Evolutionary conservation across 2,329 filamentous ascomycete species (phyloP).

Genomic region (Fusarium vanettenii): DNA sequence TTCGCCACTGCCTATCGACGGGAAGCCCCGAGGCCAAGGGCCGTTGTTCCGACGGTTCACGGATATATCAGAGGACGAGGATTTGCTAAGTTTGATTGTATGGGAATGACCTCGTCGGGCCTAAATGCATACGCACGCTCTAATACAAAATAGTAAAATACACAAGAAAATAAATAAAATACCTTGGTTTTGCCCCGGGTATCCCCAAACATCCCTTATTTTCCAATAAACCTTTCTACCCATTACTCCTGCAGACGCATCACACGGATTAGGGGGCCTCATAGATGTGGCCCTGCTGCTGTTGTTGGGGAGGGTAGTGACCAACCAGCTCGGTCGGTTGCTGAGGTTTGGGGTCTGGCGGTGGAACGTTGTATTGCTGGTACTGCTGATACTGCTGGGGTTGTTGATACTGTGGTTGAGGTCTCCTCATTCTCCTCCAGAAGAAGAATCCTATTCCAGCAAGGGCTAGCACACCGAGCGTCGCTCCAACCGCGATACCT

Average conservation of each 20-base stretch:
- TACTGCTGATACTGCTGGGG: background rate
- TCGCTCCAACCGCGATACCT: constrained; percentile 12
- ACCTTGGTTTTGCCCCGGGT: background rate
- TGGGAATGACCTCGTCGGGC: background rate
- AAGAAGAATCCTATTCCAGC: background rate
- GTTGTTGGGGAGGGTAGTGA: background rate
- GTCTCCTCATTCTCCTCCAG: constrained; percentile 7
- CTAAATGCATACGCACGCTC: background rate
- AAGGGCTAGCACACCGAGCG: background rate
- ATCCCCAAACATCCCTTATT: background rate
- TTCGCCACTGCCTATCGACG: background rate
- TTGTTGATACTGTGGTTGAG: background rate
- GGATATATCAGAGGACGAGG: background rate
- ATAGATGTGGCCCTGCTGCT: background rate
- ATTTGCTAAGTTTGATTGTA: background rate
- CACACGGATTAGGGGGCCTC: background rate
- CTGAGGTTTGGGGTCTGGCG: background rate
- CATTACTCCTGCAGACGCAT: background rate
- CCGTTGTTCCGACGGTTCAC: background rate
- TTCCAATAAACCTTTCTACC: background rate
- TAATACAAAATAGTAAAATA: background rate
- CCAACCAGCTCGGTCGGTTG: background rate
- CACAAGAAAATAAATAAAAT: background rate
- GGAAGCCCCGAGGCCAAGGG: background rate
- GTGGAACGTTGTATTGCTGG: background rate